Evolutionary conservation across 495 filamentous ascomycete species (phyloP).

Genomic region (Choiromyces venosus): DNA sequence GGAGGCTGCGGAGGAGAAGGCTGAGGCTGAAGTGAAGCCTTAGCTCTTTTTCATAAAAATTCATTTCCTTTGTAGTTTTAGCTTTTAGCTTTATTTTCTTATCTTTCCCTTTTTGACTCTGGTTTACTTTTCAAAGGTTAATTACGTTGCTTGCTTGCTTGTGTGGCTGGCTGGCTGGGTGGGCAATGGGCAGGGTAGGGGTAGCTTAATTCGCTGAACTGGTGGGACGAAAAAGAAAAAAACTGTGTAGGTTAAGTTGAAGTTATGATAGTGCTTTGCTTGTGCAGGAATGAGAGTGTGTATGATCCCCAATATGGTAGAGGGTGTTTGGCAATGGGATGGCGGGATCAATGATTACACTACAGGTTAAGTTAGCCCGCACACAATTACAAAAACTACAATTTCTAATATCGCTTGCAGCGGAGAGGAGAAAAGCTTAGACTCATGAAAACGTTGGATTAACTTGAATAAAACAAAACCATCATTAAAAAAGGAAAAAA

Average conservation of each 20-base stretch:
- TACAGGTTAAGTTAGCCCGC: too few species aligned
- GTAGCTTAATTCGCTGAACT: background rate
- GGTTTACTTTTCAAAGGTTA: background rate
- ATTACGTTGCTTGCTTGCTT: background rate
- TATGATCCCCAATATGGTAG: background rate
- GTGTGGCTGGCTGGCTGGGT: background rate
- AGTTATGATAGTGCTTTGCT: background rate
- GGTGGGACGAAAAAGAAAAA: background rate
- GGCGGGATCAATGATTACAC: background rate
- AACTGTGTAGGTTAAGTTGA: background rate
- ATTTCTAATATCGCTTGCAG: background rate
- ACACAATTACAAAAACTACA: too few species aligned
- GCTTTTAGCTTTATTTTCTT: background rate
- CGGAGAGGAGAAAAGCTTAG: too few species aligned
- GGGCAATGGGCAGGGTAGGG: too few species aligned
- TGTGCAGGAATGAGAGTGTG: too few species aligned
- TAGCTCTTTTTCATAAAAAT: background rate
- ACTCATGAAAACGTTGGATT: background rate
- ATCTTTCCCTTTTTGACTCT: background rate
- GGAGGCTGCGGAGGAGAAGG: background rate
- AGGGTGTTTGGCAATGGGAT: background rate
- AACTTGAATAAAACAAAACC: background rate
- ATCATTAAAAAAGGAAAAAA: too few species aligned
- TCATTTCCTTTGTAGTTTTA: background rate
- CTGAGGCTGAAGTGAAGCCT: background rate